Evolutionary conservation across 108 stramenopile genomes (phyloP).

Genomic region (Bacterosira constricta): DNA sequence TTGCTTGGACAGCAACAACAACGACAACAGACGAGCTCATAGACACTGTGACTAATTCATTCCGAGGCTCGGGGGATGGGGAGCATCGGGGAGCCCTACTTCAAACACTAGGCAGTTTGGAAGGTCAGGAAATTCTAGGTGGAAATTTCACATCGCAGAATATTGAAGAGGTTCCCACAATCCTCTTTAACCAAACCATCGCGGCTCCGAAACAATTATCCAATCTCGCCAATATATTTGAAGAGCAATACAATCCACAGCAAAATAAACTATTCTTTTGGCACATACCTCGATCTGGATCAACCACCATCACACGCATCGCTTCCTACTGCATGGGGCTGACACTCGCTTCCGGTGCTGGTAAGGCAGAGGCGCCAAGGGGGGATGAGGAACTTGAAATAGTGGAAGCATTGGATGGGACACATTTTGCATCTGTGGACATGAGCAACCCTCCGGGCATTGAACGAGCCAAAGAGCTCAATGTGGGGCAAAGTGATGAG

Average conservation of each 20-base stretch:
- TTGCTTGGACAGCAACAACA: neutral
- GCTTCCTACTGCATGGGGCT: slow-evolving; percentile 46
- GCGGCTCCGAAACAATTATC: slow-evolving; percentile 1
- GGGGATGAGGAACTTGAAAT: slow-evolving; percentile 18
- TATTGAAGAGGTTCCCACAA: slow-evolving; percentile 13
- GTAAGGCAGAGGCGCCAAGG: slow-evolving; percentile 17
- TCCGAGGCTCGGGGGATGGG: neutral
- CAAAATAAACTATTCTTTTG: slow-evolving; percentile 41
- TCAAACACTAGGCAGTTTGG: neutral
- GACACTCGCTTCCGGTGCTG: slow-evolving; percentile 31
- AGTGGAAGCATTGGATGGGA: slow-evolving; percentile 38
- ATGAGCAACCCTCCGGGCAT: slow-evolving; percentile 37
- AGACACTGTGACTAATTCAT: neutral
- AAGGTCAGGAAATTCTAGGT: neutral
- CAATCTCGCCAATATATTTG: slow-evolving; percentile 28
- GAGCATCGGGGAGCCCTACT: slow-evolving; percentile 11
- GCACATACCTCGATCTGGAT: slow-evolving; percentile 52
- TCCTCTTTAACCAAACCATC: slow-evolving; percentile 10
- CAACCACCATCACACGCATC: slow-evolving; percentile 44
- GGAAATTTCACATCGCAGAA: neutral
- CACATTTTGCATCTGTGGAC: slow-evolving; percentile 53
- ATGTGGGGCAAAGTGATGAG: slow-evolving; percentile 8
- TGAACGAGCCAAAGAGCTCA: slow-evolving; percentile 21
- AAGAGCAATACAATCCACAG: slow-evolving; percentile 13
- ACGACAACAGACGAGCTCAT: neutral